A percentile compares a stretch with the other conserved stretches of the same genome.
Conservation (phyloP, 768 basidiomycete genomes). For the Mycena leptocephala region DNA sequence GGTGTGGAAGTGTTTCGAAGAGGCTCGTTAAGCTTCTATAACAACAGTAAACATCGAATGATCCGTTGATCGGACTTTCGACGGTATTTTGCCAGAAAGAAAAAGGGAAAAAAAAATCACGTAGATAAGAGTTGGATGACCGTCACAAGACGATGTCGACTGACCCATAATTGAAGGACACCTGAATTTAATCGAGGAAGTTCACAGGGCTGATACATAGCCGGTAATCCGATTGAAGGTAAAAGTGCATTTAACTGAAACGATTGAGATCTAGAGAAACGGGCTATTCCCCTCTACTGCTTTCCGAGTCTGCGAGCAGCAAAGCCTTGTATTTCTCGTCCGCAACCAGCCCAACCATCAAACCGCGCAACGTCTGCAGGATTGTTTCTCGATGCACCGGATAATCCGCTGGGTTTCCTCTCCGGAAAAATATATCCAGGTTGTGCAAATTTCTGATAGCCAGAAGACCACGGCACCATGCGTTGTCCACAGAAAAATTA, state of each 20-base stretch:
- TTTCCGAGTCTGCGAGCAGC: neutral
- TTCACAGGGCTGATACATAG: too few relatives aligned
- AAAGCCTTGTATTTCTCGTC: conserved; percentile 10
- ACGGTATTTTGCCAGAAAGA: too few relatives aligned
- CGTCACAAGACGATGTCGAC: too few relatives aligned
- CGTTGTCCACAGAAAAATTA: neutral
- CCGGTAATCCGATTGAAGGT: too few relatives aligned
- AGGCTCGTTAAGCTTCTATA: too few relatives aligned
- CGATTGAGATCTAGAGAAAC: too few relatives aligned
- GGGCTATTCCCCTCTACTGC: too few relatives aligned
- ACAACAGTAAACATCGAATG: neutral
- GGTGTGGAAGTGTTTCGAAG: neutral
- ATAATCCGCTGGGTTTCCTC: neutral
- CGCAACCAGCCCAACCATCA: conserved; percentile 13
- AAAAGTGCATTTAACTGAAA: too few relatives aligned
- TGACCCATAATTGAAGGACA: too few relatives aligned
- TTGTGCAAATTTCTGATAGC: neutral
- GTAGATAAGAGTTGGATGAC: too few relatives aligned
- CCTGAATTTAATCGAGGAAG: too few relatives aligned
- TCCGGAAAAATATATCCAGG: conserved; percentile 9
- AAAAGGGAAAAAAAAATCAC: too few relatives aligned
- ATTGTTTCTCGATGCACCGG: neutral
- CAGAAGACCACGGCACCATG: conserved; percentile 7
- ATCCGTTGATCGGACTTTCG: neutral
- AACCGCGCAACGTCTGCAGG: neutral